phyloP scores from a whole-genome alignment of 208 protist genomes.

The Leptomonas pyrrhocoris region DNA sequence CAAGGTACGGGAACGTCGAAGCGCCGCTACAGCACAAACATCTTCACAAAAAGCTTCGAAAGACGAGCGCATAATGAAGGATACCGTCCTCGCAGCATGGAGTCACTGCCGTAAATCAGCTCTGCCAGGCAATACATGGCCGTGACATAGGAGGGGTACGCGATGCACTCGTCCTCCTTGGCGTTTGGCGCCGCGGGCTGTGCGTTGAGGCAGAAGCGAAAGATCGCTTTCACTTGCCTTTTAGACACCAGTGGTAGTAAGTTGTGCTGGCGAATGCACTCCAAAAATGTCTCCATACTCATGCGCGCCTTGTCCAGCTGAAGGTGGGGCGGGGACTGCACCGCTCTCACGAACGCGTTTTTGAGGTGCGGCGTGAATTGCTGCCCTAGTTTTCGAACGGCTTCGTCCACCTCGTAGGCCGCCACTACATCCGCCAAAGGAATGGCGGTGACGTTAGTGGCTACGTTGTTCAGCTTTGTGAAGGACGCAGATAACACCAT shows the following conservation, averaged over 20 bases:
- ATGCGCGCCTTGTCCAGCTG: slow-evolving; percentile 33
- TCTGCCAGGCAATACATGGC: slow-evolving; percentile 64
- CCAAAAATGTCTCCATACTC: slow-evolving; percentile 49
- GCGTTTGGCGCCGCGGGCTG: neutral
- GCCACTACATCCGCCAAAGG: neutral
- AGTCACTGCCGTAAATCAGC: slow-evolving; percentile 47
- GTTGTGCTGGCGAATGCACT: slow-evolving; percentile 38
- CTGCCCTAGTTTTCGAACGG: slow-evolving; percentile 36
- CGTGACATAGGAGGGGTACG: slow-evolving; percentile 36
- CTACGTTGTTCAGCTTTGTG: too few species aligned
- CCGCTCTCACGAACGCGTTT: slow-evolving; percentile 38
- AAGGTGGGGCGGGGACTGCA: slow-evolving; percentile 6
- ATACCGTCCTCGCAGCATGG: slow-evolving; percentile 45
- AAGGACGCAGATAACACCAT: neutral
- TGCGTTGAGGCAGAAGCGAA: slow-evolving; percentile 37
- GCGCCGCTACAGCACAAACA: slow-evolving; percentile 51
- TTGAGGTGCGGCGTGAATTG: slow-evolving; percentile 46
- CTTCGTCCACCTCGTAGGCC: slow-evolving; percentile 22
- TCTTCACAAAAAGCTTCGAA: slow-evolving; percentile 68
- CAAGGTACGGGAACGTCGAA: too few species aligned
- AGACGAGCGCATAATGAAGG: slow-evolving; percentile 46
- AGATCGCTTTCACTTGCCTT: slow-evolving; percentile 45
- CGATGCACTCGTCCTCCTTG: slow-evolving; percentile 26
- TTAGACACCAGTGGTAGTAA: slow-evolving; percentile 60
- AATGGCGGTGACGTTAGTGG: neutral